Evolutionary conservation across 208 protist genomes (phyloP).

Genomic region (Hexamita inflata): DNA sequence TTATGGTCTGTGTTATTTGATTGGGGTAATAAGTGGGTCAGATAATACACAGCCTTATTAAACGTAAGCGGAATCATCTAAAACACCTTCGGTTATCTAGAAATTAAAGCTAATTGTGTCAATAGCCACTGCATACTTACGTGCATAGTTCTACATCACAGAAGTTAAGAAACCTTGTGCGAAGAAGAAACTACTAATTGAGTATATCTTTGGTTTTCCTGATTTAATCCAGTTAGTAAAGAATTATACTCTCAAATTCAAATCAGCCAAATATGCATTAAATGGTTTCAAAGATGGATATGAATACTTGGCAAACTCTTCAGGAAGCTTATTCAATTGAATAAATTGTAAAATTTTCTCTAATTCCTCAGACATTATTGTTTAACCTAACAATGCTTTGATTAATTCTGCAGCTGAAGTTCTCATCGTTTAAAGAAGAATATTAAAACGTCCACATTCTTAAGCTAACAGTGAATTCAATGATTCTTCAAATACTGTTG

Average conservation of each 20-base stretch:
- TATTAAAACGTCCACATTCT: constrained; percentile 85
- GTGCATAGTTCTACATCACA: constrained; percentile 73
- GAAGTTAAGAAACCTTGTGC: constrained; percentile 88
- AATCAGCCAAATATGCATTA: constrained; percentile 78
- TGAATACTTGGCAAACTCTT: constrained; percentile 34
- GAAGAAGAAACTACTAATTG: constrained; percentile 88
- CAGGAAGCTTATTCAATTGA: constrained; percentile 78
- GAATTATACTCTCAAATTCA: constrained; percentile 68
- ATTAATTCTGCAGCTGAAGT: constrained; percentile 71
- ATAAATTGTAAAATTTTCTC: constrained; percentile 73
- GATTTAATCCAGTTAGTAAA: constrained; percentile 73
- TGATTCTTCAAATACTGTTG: constrained; percentile 78
- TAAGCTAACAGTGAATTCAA: constrained; percentile 93
- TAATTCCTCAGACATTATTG: constrained; percentile 83
- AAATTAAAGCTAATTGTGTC: constrained; percentile 63
- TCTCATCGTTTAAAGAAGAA: constrained; percentile 66
- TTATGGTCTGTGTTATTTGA: too few relatives aligned
- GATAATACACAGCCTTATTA: background rate
- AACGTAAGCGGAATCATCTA: background rate
- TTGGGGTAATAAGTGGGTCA: too few relatives aligned
- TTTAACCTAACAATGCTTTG: constrained; percentile 74
- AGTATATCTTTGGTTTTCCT: constrained; percentile 83
- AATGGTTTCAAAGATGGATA: constrained; percentile 78
- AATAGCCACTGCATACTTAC: constrained; percentile 49
- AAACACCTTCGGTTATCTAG: constrained; percentile 52